These are phyloP conservation scores for Phytophthora podocarpi DNA, from an alignment of 352 stramenopile genomes.

Conservation along the genomic window DNA sequence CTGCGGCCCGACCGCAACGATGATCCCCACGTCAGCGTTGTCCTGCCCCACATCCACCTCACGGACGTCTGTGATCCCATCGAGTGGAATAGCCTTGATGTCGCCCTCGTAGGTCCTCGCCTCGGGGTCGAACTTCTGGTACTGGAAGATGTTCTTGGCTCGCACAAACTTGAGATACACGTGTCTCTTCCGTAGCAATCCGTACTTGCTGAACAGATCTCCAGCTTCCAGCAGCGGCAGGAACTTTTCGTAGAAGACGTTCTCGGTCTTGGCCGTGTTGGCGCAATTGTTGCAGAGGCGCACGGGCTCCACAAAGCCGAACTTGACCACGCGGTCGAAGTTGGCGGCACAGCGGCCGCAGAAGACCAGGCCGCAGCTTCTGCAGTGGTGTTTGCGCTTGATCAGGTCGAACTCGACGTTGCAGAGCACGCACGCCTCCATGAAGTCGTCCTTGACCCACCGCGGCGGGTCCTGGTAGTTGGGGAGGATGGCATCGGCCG, in stretches of 20 bases:
- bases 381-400: conserved; percentile 73
- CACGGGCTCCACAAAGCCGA: conserved; percentile 64
- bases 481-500: conserved; percentile 26
- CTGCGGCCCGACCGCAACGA: conserved; percentile 52
- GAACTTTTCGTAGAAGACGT: conserved; percentile 68
- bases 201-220: conserved; percentile 76
- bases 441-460: conserved; percentile 64
- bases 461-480: conserved; percentile 55
- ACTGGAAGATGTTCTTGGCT: conserved; percentile 72
- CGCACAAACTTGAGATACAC: conserved; percentile 65
- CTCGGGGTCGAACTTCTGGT: conserved; percentile 67
- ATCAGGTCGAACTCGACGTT: conserved; percentile 60
- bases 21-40: conserved; percentile 54
- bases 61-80: conserved; percentile 61
- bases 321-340: conserved; percentile 71
- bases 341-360: conserved; percentile 51
- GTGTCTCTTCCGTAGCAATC: conserved; percentile 58
- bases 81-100: conserved; percentile 71
- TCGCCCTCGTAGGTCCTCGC: conserved; percentile 49
- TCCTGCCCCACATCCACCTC: conserved; percentile 53
- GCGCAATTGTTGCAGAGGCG: conserved; percentile 56
- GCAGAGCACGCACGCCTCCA: conserved; percentile 60
- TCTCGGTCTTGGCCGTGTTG: conserved; percentile 50
- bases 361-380: conserved; percentile 63
- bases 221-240: conserved; percentile 64